Evolutionary conservation across 768 basidiomycete genomes (phyloP), one percentile per base, ranked within the genome.

Genomic region (Auricularia auricula-judae): DNA sequence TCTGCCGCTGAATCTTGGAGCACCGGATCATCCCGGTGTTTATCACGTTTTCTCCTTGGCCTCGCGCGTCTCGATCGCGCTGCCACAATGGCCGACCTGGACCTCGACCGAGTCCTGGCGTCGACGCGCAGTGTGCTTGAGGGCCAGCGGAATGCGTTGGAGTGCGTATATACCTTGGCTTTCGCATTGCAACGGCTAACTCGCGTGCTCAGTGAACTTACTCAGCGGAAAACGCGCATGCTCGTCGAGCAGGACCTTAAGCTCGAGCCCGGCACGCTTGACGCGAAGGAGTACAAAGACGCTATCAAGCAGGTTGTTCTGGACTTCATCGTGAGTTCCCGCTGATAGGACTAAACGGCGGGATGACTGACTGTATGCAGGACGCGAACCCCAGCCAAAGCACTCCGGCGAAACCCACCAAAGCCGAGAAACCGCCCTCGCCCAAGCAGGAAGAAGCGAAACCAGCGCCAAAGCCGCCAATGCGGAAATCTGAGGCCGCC

Each of bases 201-300:
- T 11, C 53, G 29, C n/a, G n/a, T 12, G 29, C 23, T 1, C 66
- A 84, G 82, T 43, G 63, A 70, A 5, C 68, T 81, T 29, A 86
- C 86, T 1, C 77, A 77, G 16, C 80, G 81, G 29, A 75, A 79
- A 12, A 76, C 87, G 33, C 81, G 86, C 12, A 71, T 74, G 64
- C 69, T 76, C n/a, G 62, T 87, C 1, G 86, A 86, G 72, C 68
- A 74, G 33, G 67, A 76, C 29, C 75, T 85, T 54, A 65, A 68
- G 3, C 71, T 88, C n/a, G 75, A 77, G 8, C 67, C 73, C 4
- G 82, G 81, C 0, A 69, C 74, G 2, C 72, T 88, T 47, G 78
- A 80, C 35, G 68, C 65, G 34, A 70, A 74, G 21, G 74, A 79
- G 60, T 83, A 80, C 72, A 87, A 80, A 70, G 65, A 68, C 16